A percentile compares a stretch with the other conserved stretches of the same genome.
Evolutionary conservation across 2,329 filamentous ascomycete genomes (phyloP).

Genomic region (Botryotinia calthae): DNA sequence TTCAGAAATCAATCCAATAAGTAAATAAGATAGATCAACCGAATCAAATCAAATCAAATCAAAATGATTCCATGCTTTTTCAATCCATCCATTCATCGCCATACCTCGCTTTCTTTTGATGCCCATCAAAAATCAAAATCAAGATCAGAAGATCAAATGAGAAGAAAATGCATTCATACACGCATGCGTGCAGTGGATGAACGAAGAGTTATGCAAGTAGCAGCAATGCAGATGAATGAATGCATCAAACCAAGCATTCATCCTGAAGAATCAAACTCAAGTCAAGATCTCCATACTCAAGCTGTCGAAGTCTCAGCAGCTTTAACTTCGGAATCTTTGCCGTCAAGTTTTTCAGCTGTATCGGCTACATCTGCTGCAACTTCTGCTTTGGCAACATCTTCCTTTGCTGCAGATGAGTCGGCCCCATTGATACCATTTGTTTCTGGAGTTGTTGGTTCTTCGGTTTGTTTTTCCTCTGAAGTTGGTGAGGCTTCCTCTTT

Average conservation of each 20-base stretch:
- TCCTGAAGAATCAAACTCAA: background rate
- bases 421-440: constrained; percentile 28
- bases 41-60: background rate
- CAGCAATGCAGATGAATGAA: background rate
- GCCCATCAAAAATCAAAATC: background rate
- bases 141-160: background rate
- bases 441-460: background rate
- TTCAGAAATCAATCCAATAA: background rate
- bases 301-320: constrained; percentile 18
- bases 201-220: background rate
- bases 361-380: constrained; percentile 45
- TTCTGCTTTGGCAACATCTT: constrained; percentile 35
- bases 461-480: background rate
- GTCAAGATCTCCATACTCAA: constrained; percentile 11
- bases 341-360: constrained; percentile 41
- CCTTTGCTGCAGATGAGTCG: constrained; percentile 23
- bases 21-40: background rate
- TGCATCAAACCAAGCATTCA: background rate
- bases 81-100: background rate
- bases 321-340: constrained; percentile 28
- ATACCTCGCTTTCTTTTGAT: background rate
- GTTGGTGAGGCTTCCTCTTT: background rate
- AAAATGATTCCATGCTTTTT: background rate
- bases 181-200: background rate
- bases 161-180: background rate